phyloP scores from a whole-genome alignment of 768 basidiomycete genomes.

The Tricholoma hemisulphureum region DNA sequence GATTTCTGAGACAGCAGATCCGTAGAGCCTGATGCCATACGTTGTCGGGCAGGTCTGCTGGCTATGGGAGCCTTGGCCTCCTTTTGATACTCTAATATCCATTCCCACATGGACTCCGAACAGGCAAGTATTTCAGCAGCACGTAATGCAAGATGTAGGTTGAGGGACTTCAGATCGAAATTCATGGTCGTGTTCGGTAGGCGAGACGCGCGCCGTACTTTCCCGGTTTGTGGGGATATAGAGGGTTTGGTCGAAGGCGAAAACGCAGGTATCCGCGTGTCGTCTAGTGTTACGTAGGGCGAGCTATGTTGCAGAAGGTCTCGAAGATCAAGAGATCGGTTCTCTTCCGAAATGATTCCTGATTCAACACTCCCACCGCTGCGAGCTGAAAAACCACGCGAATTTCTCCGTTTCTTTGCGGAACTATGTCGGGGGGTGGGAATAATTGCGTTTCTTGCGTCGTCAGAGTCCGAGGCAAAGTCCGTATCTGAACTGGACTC shows the following conservation, averaged over 20 bases:
- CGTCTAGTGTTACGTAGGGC: constrained; percentile 49
- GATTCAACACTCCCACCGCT: constrained; percentile 17
- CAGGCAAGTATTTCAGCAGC: constrained; percentile 68
- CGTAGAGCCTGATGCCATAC: constrained; percentile 12
- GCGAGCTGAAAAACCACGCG: constrained; percentile 16
- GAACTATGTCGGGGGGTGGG: constrained; percentile 26
- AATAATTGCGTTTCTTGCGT: constrained; percentile 35
- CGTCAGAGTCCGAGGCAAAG: constrained; percentile 31
- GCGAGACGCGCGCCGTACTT: constrained; percentile 26
- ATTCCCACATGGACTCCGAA: constrained; percentile 80
- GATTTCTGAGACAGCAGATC: constrained; percentile 10
- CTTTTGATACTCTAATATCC: constrained; percentile 53
- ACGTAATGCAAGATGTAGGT: constrained; percentile 61
- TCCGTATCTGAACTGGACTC: constrained; percentile 15
- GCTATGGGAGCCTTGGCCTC: constrained; percentile 9
- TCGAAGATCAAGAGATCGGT: constrained; percentile 34
- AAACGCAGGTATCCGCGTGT: constrained; percentile 39
- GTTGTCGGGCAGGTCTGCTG: constrained; percentile 1
- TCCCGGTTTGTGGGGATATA: constrained; percentile 5
- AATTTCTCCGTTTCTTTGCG: constrained; percentile 17
- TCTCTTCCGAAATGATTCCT: constrained; percentile 21
- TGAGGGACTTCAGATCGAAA: constrained; percentile 57
- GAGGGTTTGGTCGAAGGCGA: constrained; percentile 38
- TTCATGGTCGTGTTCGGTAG: constrained; percentile 55
- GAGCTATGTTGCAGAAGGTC: constrained; percentile 39